These are phyloP conservation scores for Trametes gibbosa DNA, from an alignment of 768 basidiomycete genomes.

Conservation along the genomic window DNA sequence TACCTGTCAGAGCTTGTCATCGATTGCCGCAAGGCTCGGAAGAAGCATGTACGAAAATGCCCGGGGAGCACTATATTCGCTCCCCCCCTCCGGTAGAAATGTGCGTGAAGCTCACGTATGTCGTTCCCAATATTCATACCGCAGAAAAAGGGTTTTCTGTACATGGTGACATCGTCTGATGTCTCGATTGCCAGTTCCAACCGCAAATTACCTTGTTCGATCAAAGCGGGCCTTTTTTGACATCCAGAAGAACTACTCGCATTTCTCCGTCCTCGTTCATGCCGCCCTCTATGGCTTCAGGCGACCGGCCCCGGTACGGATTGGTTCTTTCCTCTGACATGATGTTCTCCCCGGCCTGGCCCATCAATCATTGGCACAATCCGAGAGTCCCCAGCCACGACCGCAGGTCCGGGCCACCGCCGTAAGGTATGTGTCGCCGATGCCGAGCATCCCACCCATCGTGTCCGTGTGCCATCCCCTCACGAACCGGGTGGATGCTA, in stretches of 20 bases:
- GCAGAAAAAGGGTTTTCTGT: neutral
- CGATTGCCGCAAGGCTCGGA: neutral
- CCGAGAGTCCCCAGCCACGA: neutral
- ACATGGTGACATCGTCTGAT: neutral
- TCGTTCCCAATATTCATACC: no score
- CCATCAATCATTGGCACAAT: neutral
- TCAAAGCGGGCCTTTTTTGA: neutral
- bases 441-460: constrained; percentile 10
- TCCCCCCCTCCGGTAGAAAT: neutral
- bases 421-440: neutral
- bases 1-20: constrained; percentile 1
- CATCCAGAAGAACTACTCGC: neutral
- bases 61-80: neutral
- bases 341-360: neutral
- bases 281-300: neutral
- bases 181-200: neutral
- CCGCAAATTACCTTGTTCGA: neutral
- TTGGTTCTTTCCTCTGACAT: neutral
- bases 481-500: constrained; percentile 2
- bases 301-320: neutral
- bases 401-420: constrained; percentile 1
- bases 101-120: neutral
- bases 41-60: neutral
- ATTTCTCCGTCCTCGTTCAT: neutral
- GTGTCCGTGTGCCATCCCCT: constrained; percentile 6